A percentile compares a stretch with the other conserved stretches of the same genome.
Conservation (phyloP, 2,329 filamentous ascomycete species). For the Cadophora sp. region DNA sequence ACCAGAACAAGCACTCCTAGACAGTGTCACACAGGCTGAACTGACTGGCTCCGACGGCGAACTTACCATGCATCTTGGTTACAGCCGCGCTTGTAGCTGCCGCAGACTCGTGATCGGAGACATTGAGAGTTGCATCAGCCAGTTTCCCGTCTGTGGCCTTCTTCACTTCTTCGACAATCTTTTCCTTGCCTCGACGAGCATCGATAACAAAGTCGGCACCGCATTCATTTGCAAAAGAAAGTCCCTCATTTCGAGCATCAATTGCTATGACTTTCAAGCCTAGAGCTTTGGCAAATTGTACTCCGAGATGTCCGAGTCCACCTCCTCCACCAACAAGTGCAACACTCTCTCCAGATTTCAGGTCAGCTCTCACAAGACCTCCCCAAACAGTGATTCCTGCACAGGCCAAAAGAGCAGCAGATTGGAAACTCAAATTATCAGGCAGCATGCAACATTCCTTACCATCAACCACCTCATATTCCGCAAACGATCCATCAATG, state of each 20-base stretch:
- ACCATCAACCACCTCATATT: conserved; percentile 60
- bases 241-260: conserved; percentile 56
- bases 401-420: conserved; percentile 63
- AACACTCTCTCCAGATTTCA: conserved; percentile 47
- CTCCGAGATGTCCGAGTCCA: conserved; percentile 60
- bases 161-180: conserved; percentile 55
- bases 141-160: conserved; percentile 56
- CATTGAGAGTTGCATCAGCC: conserved; percentile 58
- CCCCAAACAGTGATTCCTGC: conserved; percentile 54
- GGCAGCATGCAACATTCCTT: conserved; percentile 55
- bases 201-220: conserved; percentile 62
- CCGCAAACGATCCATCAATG: conserved; percentile 61
- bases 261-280: conserved; percentile 57
- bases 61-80: conserved; percentile 63
- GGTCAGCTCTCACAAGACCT: conserved; percentile 45
- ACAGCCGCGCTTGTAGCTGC: conserved; percentile 59
- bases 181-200: conserved; percentile 55
- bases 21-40: conserved; percentile 1
- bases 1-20: conserved; percentile 54
- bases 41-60: conserved; percentile 42
- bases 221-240: conserved; percentile 53
- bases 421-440: conserved; percentile 54
- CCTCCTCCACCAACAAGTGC: conserved; percentile 58
- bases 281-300: conserved; percentile 56
- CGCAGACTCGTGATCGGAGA: conserved; percentile 59